Evolutionary conservation across 257 asterid genomes (phyloP), one percentile per base, ranked within the genome.

Genomic region (Jaltomata sinuosa): DNA sequence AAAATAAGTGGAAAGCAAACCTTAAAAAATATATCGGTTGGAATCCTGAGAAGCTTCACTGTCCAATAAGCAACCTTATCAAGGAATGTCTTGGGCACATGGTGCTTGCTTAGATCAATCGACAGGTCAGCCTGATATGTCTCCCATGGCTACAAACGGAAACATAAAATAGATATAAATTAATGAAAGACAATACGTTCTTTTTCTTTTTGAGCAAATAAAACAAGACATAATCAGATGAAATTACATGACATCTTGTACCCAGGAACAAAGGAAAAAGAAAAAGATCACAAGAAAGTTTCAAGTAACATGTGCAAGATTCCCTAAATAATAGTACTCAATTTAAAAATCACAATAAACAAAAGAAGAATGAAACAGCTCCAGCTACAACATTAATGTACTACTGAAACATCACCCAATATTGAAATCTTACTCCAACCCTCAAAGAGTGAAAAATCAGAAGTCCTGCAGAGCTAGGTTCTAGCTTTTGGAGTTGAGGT

Each of bases 31-130:
- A 95, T 0, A 54, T 95, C 98, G 0, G 99, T 94, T 0, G 98
- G 99, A 82, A 93, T 86, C 84, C 98, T 90, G 47, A 94, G 92
- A 88, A 93, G 91, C 83, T 95, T 94, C 88, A 95, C 99, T 0
- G 98, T 94, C 86, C 93, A 83, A 87, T 85, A 89, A 42, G 99
- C 99, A 57, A 92, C 89, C 88, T 90, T 94, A 90, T 95, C 99
- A 9, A 81, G 31, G 79, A 93, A 90, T 57, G 92, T 90, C 88
- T 81, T 91, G 2, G 99, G 98, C 34, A 69, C 92, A 83, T 95
- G 99, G 87, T 93, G 99, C 94, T 95, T 95, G 72, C 80, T 68
- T 61, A 95, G 91, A 91, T 95, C 99, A 22, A 95, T 93, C 25
- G 97, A 85, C 86, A 88, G 11, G 86, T 94, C 92, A 53, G 99